These are phyloP conservation scores for Globisporangium spiculum DNA, from an alignment of 352 stramenopile genomes.

Conservation along the genomic window DNA sequence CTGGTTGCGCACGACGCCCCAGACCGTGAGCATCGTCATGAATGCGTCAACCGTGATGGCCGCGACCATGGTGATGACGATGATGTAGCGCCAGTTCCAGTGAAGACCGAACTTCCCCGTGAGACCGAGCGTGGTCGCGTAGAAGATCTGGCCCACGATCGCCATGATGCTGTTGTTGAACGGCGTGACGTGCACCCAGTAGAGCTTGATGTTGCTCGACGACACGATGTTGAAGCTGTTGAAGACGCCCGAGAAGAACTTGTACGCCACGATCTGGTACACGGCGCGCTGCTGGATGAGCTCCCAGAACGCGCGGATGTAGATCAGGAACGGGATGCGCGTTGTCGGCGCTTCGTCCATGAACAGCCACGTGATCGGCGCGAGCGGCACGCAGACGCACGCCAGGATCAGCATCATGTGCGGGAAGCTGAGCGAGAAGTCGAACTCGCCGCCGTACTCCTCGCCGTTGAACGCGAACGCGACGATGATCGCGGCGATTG, in stretches of 20 bases:
- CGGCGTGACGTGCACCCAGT: slow-evolving; percentile 56
- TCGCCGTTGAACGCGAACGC: slow-evolving; percentile 47
- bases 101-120: slow-evolving; percentile 41
- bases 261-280: slow-evolving; percentile 59
- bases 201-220: slow-evolving; percentile 47
- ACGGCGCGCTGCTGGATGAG: slow-evolving; percentile 58
- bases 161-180: slow-evolving; percentile 56
- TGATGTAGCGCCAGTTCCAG: slow-evolving; percentile 60
- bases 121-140: slow-evolving; percentile 41
- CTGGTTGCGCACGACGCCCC: slow-evolving; percentile 49
- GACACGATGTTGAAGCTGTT: slow-evolving; percentile 62
- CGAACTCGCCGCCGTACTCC: slow-evolving; percentile 54
- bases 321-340: slow-evolving; percentile 22
- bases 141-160: slow-evolving; percentile 47
- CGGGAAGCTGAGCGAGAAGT: slow-evolving; percentile 49
- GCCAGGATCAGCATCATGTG: slow-evolving; percentile 47
- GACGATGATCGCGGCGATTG: slow-evolving; percentile 39
- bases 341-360: slow-evolving; percentile 16
- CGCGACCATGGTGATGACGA: slow-evolving; percentile 36
- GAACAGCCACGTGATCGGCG: slow-evolving; percentile 25
- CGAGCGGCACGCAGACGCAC: slow-evolving; percentile 32
- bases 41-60: slow-evolving; percentile 39
- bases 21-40: slow-evolving; percentile 55
- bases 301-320: slow-evolving; percentile 47
- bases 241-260: slow-evolving; percentile 62